These are phyloP conservation scores for Phialemoniopsis sp. DNA, from an alignment of 2,329 filamentous ascomycete species.

Conservation along the genomic window DNA sequence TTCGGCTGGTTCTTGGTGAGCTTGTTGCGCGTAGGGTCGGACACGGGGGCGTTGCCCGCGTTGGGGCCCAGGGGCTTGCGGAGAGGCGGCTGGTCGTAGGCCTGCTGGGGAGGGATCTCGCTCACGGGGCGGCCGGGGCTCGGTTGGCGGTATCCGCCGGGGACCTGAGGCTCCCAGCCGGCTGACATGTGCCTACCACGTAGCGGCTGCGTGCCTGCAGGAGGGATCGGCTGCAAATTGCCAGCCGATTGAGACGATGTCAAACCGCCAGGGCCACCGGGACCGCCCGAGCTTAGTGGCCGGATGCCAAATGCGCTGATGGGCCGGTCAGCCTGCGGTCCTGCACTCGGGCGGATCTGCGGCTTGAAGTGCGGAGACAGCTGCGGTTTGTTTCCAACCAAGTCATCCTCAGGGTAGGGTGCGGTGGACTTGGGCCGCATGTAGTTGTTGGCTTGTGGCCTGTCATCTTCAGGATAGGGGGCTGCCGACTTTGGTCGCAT, in stretches of 20 bases:
- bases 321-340: conserved; percentile 43
- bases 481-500: conserved; percentile 51
- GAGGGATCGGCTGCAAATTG: conserved; percentile 38
- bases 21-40: conserved; percentile 28
- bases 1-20: conserved; percentile 31
- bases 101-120: conserved; percentile 17
- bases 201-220: conserved; percentile 27
- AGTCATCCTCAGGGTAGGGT: conserved; percentile 52
- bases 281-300: conserved; percentile 28
- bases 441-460: conserved; percentile 36
- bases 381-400: conserved; percentile 20
- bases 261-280: conserved; percentile 17
- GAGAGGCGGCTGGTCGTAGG: conserved; percentile 8
- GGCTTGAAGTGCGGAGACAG: conserved; percentile 38
- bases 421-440: conserved; percentile 39
- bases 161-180: conserved; percentile 39
- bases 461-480: conserved; percentile 69
- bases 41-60: conserved; percentile 22
- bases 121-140: conserved; percentile 27
- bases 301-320: conserved; percentile 51
- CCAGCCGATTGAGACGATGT: conserved; percentile 41
- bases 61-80: conserved; percentile 9
- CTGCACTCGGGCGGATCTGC: conserved; percentile 43
- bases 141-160: conserved; percentile 32
- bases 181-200: conserved; percentile 37